phyloP scores from a whole-genome alignment of 2,329 filamentous ascomycete genomes.

The Beauveria rudraprayagi region DNA sequence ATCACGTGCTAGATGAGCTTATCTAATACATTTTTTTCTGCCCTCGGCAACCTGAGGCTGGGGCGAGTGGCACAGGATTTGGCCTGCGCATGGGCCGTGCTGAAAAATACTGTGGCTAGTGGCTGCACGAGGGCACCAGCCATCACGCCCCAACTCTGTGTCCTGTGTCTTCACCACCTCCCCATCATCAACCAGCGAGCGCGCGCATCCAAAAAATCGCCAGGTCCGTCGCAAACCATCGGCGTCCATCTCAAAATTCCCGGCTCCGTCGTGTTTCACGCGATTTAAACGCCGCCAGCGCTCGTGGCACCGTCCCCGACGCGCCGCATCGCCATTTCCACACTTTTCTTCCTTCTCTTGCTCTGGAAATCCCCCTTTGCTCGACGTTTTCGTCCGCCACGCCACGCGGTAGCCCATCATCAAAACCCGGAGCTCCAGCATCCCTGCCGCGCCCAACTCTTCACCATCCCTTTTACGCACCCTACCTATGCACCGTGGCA shows the following conservation, averaged over 20 bases:
- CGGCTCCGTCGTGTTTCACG: conserved; percentile 46
- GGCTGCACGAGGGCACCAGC: conserved; percentile 34
- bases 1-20: conserved; percentile 9
- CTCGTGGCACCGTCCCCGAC: conserved; percentile 33
- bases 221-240: conserved; percentile 52
- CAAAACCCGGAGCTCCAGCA: conserved; percentile 2
- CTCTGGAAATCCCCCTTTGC: conserved; percentile 21
- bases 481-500: conserved; percentile 3
- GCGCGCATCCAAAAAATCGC: conserved; percentile 56
- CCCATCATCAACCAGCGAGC: conserved; percentile 42
- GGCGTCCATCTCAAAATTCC: conserved; percentile 46
- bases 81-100: conserved; percentile 26
- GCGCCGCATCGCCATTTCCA: conserved; percentile 32
- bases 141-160: conserved; percentile 42
- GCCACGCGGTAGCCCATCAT: conserved; percentile 14
- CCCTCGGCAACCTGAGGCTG: neutral
- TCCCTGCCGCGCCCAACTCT: conserved; percentile 2
- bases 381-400: conserved; percentile 14
- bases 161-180: conserved; percentile 45
- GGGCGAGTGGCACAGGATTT: neutral
- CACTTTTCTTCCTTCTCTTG: conserved; percentile 34
- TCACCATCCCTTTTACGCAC: conserved; percentile 8
- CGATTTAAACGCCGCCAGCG: conserved; percentile 42
- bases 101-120: conserved; percentile 34
- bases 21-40: conserved; percentile 6